Evolutionary conservation across 306 rosid species (phyloP), one percentile per base, ranked within the genome.

Genomic region (Castanopsis chinensis): DNA sequence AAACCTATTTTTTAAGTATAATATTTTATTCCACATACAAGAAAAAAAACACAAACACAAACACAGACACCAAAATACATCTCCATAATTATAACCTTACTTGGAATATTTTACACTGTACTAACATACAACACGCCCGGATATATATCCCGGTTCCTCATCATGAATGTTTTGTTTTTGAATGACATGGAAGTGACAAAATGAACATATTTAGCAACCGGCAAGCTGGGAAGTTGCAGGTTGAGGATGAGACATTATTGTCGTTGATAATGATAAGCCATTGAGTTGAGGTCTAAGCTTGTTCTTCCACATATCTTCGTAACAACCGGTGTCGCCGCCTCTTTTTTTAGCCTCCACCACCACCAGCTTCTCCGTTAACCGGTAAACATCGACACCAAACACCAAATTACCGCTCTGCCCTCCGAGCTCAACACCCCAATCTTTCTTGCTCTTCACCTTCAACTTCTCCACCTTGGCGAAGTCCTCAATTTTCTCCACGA

Each of bases 261-360:
- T 1, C 53, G 11, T 12, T 3, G 53, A 49, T 13, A 49, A 72
- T 77, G 80, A 27, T 35, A 86, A 30, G 18, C 79, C 69, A 28
- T 57, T 52, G 13, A 59, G 81, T 4, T 73, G 69, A 9, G 82
- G 75, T 65, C 83, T 81, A 55, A 92, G 73, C 80, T 87, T 86
- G 68, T 82, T 83, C 23, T 51, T 85, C 97, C 93, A 92, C 32
- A 65, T 20, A 13, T 82, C 82, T 69, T 59, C 73, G 15, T 52
- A 87, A 17, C 59, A 82, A 13, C 8, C 72, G 2, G 63, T 73
- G 1, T 89, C 89, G 3, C 86, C 80, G 1, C 82, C 84, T 7
- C 78, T 87, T 18, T 87, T 88, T 33, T 71, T 86, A 2, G 77
- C 91, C 81, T 90, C 97, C 54, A 90, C 93, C 76, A 92, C 83